phyloP scores from a whole-genome alignment of 1,139 yeast genomes.

The Lodderomyces margitis region DNA sequence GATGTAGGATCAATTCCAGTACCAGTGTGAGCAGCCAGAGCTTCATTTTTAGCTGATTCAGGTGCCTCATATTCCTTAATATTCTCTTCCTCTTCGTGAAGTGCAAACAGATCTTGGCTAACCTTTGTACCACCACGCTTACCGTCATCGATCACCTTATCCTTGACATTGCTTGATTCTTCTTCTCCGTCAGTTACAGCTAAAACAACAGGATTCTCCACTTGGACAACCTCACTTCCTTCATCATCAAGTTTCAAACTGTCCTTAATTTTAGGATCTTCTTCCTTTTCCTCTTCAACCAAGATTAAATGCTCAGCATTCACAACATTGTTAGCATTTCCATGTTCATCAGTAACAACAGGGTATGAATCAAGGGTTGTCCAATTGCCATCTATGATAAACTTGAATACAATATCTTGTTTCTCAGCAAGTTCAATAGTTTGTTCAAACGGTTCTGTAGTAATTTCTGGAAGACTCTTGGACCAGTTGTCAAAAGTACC shows the following conservation, averaged over 20 bases:
- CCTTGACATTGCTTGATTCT: constrained; percentile 1
- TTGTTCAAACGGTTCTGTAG: constrained; percentile 12
- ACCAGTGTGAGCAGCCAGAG: not conserved
- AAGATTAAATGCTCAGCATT: constrained; percentile 26
- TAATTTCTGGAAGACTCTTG: constrained; percentile 18
- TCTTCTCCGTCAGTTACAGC: constrained; percentile 5
- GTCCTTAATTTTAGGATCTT: not conserved
- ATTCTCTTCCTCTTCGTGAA: not conserved
- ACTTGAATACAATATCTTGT: constrained; percentile 32
- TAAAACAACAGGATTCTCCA: not conserved
- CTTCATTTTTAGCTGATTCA: constrained; percentile 1
- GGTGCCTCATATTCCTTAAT: constrained; percentile 5
- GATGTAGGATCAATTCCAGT: constrained; percentile 21
- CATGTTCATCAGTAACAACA: constrained; percentile 32
- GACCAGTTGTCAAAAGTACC: constrained; percentile 47
- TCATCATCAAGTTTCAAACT: constrained; percentile 2
- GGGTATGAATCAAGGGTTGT: constrained; percentile 25
- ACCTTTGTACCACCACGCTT: not conserved
- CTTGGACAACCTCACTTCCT: not conserved
- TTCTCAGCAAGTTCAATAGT: constrained; percentile 21
- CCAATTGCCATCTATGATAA: constrained; percentile 38
- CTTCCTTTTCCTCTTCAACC: constrained; percentile 9
- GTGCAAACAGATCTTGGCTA: not conserved
- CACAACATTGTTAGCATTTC: constrained; percentile 38
- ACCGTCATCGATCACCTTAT: not conserved